phyloP scores from a whole-genome alignment of 495 filamentous ascomycete species.

The Penicillium coprophilum region DNA sequence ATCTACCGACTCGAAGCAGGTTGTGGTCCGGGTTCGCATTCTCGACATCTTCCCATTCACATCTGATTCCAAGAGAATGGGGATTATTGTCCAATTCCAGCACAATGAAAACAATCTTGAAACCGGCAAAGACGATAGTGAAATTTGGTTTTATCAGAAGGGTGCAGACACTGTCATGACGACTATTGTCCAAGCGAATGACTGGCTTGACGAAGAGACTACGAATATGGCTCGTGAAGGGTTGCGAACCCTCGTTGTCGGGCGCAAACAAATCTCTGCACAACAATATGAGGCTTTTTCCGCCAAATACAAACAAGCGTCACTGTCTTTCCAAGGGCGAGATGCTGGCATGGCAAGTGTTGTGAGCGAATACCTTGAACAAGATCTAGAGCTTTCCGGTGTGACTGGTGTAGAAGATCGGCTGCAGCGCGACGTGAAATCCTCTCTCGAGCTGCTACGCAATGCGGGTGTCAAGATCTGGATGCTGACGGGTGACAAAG shows the following conservation, averaged over 20 bases:
- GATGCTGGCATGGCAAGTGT: conserved; percentile 79
- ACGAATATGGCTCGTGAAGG: conserved; percentile 99
- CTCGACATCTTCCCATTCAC: conserved; percentile 97
- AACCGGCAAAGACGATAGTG: conserved; percentile 48
- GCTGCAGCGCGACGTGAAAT: conserved; percentile 91
- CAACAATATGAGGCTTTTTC: conserved; percentile 81
- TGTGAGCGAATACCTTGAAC: conserved; percentile 78
- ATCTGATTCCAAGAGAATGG: conserved; percentile 96
- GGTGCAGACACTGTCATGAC: conserved; percentile 98
- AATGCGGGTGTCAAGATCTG: conserved; percentile 99
- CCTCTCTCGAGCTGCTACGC: conserved; percentile 87
- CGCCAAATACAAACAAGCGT: conserved; percentile 70
- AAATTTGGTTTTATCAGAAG: conserved; percentile 99
- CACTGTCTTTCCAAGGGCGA: conserved; percentile 72
- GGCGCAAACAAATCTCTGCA: conserved; percentile 73
- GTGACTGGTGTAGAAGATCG: conserved; percentile 98
- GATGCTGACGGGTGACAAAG: conserved; percentile 99
- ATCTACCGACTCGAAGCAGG: conserved; percentile 69
- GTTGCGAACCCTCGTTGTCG: conserved; percentile 89
- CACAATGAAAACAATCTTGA: conserved; percentile 42
- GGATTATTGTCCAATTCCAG: conserved; percentile 87
- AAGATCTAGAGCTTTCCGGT: conserved; percentile 85
- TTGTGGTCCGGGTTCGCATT: conserved; percentile 83
- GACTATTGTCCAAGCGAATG: conserved; percentile 87
- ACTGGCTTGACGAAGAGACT: conserved; percentile 98